A percentile compares a stretch with the other conserved stretches of the same genome.
These are phyloP conservation scores for Stylonectria norvegica DNA, from an alignment of 2,329 filamentous ascomycete genomes.

Conservation along the genomic window DNA sequence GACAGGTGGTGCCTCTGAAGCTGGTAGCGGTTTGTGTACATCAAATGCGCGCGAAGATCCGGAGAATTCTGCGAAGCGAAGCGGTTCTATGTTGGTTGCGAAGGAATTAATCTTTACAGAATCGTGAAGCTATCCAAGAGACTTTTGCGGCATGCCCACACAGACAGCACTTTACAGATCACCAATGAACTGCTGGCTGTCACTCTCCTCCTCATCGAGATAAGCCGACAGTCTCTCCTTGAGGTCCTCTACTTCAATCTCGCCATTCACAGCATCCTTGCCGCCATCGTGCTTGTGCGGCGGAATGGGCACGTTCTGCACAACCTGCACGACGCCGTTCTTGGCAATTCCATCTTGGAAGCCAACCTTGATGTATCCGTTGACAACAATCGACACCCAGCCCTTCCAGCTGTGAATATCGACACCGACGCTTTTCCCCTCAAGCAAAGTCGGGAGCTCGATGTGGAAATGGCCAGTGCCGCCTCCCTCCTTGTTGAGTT, in stretches of 20 bases:
- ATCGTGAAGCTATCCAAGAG: no score
- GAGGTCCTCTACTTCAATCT: slow-evolving; percentile 30
- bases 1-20: no score
- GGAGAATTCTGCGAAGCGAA: no score
- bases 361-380: slow-evolving; percentile 64
- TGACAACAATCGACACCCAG: slow-evolving; percentile 69
- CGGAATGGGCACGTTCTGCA: slow-evolving; percentile 71
- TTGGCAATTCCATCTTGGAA: slow-evolving; percentile 68
- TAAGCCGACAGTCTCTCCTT: slow-evolving; percentile 29
- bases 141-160: no score
- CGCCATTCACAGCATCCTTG: slow-evolving; percentile 6
- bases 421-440: slow-evolving; percentile 59
- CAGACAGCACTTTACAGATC: slow-evolving; percentile 16
- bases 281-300: slow-evolving; percentile 48
- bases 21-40: no score
- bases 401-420: slow-evolving; percentile 68
- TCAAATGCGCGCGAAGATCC: no score
- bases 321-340: slow-evolving; percentile 80
- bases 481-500: slow-evolving; percentile 27
- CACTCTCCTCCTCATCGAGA: slow-evolving; percentile 15
- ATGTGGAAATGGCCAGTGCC: slow-evolving; percentile 47
- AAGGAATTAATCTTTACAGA: no score
- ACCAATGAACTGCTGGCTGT: slow-evolving; percentile 3
- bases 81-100: no score
- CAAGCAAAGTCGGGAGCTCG: slow-evolving; percentile 69